Conservation (phyloP, 768 basidiomycete species). For the Leucosporidium scottii region DNA sequence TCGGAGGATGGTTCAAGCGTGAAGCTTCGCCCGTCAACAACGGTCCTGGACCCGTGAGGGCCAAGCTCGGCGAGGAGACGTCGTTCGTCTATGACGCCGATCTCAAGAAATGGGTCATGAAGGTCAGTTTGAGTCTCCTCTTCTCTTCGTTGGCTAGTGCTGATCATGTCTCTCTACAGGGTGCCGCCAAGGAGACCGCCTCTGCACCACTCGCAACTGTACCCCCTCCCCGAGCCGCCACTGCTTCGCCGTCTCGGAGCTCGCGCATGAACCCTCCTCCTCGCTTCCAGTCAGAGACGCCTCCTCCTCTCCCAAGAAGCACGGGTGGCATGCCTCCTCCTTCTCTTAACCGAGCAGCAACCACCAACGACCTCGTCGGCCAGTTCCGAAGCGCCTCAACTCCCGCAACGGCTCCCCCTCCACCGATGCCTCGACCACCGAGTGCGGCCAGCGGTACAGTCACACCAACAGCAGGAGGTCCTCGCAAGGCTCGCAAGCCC, state of each 20-base stretch:
- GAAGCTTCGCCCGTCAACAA: conserved; percentile 50
- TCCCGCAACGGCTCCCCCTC: too few relatives aligned
- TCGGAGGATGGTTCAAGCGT: conserved; percentile 69
- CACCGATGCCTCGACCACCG: too few relatives aligned
- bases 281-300: conserved; percentile 10
- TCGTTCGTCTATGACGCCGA: conserved; percentile 91
- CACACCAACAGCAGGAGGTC: too few relatives aligned
- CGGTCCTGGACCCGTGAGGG: conserved; percentile 66
- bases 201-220: conserved; percentile 6
- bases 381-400: neutral
- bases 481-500: too few relatives aligned
- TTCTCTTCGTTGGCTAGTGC: too few relatives aligned
- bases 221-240: conserved; percentile 29
- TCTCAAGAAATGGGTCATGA: conserved; percentile 92
- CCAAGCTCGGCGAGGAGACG: conserved; percentile 85
- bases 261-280: conserved; percentile 6
- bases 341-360: conserved; percentile 17
- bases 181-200: conserved; percentile 10
- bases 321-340: conserved; percentile 12
- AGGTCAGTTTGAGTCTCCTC: conserved; percentile 56
- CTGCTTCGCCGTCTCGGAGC: conserved; percentile 26
- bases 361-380: conserved; percentile 15
- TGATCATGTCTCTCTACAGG: conserved; percentile 1
- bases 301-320: conserved; percentile 12
- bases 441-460: too few relatives aligned